Evolutionary conservation across 495 filamentous ascomycete genomes (phyloP).

Genomic region (Penicillium angulare): DNA sequence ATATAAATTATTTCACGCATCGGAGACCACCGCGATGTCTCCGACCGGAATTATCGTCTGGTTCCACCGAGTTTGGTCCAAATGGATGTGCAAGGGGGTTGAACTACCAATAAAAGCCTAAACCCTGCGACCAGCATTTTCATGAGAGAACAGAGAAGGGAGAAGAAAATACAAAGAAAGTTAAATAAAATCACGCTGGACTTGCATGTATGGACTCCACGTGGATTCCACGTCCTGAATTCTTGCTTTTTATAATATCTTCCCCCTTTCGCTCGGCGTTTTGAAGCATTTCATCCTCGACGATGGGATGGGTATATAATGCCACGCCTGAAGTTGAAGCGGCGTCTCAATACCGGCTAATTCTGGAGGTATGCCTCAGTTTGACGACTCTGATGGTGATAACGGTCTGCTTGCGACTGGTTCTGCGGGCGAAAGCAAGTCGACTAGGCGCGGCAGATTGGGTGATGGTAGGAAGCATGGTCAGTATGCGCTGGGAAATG

Average conservation of each 20-base stretch:
- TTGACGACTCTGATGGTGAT: constrained; percentile 39
- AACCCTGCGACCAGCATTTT: not conserved
- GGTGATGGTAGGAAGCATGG: constrained; percentile 45
- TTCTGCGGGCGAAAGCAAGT: constrained; percentile 32
- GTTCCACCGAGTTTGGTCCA: not conserved
- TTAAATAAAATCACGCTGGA: not conserved
- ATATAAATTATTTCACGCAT: not conserved
- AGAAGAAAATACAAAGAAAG: too few relatives aligned
- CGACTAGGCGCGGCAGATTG: constrained; percentile 46
- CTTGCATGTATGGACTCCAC: not conserved
- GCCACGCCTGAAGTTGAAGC: constrained; percentile 37
- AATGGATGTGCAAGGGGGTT: not conserved
- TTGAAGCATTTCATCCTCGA: not conserved
- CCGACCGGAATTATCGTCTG: not conserved
- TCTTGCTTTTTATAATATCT: not conserved
- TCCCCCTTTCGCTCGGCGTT: too few relatives aligned
- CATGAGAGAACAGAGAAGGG: not conserved
- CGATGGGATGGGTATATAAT: constrained; percentile 47
- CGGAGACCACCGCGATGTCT: not conserved
- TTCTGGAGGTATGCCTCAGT: constrained; percentile 44
- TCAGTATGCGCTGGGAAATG: too few relatives aligned
- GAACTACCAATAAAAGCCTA: too few relatives aligned
- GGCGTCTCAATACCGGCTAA: constrained; percentile 40
- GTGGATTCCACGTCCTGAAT: not conserved
- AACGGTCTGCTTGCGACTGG: constrained; percentile 36